phyloP scores from a whole-genome alignment of 306 rosid genomes.

The Calophaca sinica region DNA sequence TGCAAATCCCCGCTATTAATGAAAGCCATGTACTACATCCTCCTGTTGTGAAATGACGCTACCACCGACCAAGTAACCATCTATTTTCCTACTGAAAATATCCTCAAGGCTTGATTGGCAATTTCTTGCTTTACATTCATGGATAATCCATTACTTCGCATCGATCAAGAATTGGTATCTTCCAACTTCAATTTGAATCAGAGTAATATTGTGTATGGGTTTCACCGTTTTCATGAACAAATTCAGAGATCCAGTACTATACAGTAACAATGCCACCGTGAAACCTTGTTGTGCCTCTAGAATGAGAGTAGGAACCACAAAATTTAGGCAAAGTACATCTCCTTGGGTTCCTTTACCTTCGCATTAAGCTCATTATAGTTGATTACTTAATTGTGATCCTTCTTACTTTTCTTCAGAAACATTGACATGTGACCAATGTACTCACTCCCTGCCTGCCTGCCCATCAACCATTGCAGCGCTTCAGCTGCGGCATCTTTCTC shows the following conservation, averaged over 20 bases:
- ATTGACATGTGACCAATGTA: slow-evolving; percentile 70
- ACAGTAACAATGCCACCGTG: slow-evolving; percentile 12
- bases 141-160: slow-evolving; percentile 22
- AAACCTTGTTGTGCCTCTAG: slow-evolving; percentile 12
- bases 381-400: slow-evolving; percentile 58
- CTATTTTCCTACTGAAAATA: slow-evolving; percentile 30
- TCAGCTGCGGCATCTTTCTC: slow-evolving; percentile 97
- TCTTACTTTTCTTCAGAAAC: slow-evolving; percentile 87
- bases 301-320: not conserved
- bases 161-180: slow-evolving; percentile 27
- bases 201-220: not conserved
- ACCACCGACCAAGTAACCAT: slow-evolving; percentile 9
- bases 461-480: slow-evolving; percentile 90
- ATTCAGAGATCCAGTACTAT: slow-evolving; percentile 28
- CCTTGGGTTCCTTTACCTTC: slow-evolving; percentile 22
- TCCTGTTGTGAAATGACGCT: slow-evolving; percentile 22
- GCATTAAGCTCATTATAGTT: slow-evolving; percentile 27
- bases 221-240: slow-evolving; percentile 33
- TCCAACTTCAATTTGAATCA: slow-evolving; percentile 33
- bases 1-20: slow-evolving; percentile 25
- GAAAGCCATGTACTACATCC: slow-evolving; percentile 35
- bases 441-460: slow-evolving; percentile 62
- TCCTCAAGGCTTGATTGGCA: slow-evolving; percentile 31
- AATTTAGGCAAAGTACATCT: not conserved
- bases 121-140: slow-evolving; percentile 39